Base-by-base conservation (phyloP, 805 yeast species). In the Candida odintsovae region DNA sequence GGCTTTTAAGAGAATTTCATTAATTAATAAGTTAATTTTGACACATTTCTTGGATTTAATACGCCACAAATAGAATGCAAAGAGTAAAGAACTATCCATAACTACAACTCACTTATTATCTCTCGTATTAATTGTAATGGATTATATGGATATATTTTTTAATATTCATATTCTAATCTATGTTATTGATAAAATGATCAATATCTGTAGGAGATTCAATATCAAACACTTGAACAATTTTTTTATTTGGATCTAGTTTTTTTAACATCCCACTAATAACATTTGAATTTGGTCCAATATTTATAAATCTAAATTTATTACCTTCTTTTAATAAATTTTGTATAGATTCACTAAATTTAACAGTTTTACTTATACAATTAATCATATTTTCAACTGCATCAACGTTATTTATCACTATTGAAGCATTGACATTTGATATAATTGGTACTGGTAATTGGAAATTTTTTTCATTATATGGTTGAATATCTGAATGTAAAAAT, bases 351-450 rank as follows among this genome's bases (percentile, higher is more conserved):
- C 62, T 61, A 70, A 77, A 75, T 45, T 63, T 64, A 6, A 75
- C 80, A 0, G 78, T 75, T n/a, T 54, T 54, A 16, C 71, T 66
- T 51, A 69, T 72, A n/a, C 65, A 69, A 6, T 52, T 47, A n/a
- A 73, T 62, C 13, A 73, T 67, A 19, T 67, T 63, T 12, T 49
- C 54, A 7, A 69, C 43, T 3, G 68, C 61, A 16, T 52, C 55
- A n/a, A 54, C 50, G 21, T 55, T 54, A 18, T 55, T 61, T 3
- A 33, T 31, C 1, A 62, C 49, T 2, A 64, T 40, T 22, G 48
- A 39, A 1, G 70, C 77, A 3, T 62, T 57, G 3, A 70, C 41
- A 42, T 75, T 75, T 16, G 71, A 58, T 1, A 74, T 53, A 6
- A 75, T 61, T 10, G 78, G 73, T 10, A 53, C 54, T n/a, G 47